phyloP scores from a whole-genome alignment of 1,284 basidiomycete genomes.

The Tylopilus sp. region DNA sequence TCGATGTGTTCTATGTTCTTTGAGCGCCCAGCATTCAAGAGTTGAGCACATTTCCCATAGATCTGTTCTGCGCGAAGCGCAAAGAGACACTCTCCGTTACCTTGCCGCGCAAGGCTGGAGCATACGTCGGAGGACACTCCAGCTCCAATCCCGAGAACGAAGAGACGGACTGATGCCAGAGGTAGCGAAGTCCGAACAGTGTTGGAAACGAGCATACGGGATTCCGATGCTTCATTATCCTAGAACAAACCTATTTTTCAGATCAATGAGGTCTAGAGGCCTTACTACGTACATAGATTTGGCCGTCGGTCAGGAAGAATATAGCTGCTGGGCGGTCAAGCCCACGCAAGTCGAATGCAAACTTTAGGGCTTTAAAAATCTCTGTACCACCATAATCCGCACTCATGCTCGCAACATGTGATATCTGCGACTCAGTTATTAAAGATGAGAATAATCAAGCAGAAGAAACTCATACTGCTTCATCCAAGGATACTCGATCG shows the following conservation, averaged over 20 bases:
- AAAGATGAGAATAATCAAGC: neutral
- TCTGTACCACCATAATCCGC: conserved; percentile 48
- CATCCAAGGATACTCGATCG: conserved; percentile 28
- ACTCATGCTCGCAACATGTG: conserved; percentile 36
- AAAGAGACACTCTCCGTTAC: conserved; percentile 46
- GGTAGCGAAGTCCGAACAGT: conserved; percentile 27
- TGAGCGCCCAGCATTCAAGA: conserved; percentile 47
- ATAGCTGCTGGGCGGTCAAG: conserved; percentile 39
- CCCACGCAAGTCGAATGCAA: conserved; percentile 20
- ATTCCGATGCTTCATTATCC: conserved; percentile 19
- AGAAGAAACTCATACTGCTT: conserved; percentile 38
- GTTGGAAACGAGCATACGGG: conserved; percentile 27
- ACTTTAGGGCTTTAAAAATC: conserved; percentile 37
- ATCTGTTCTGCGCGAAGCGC: conserved; percentile 45
- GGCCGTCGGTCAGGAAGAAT: conserved; percentile 54
- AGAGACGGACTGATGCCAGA: conserved; percentile 42
- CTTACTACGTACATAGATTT: conserved; percentile 28
- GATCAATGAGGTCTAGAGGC: neutral
- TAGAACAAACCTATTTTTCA: conserved; percentile 13
- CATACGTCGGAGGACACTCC: conserved; percentile 47
- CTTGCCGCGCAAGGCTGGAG: conserved; percentile 45
- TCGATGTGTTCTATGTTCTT: conserved; percentile 41
- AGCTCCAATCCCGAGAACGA: conserved; percentile 53
- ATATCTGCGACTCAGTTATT: conserved; percentile 22
- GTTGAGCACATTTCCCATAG: conserved; percentile 42